A percentile compares a stretch with the other conserved stretches of the same genome.
Conservation (phyloP, 106 monocot genomes). For the Allium fistulosum region DNA sequence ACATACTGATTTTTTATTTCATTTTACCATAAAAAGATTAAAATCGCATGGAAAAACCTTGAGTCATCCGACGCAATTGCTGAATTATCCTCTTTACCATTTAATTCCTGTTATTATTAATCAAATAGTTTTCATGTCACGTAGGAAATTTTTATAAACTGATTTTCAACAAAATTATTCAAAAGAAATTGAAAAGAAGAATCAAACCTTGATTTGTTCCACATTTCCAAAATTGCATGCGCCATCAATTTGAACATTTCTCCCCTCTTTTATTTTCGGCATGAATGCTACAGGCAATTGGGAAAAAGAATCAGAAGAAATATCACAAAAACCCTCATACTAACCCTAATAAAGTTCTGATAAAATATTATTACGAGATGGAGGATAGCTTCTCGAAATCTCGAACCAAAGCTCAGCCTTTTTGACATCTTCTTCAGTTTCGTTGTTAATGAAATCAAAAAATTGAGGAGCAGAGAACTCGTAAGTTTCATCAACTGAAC, state of each 20-base stretch:
- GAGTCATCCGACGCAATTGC: too few species aligned
- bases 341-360: too few species aligned
- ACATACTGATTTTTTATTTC: too few species aligned
- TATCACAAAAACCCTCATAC: too few species aligned
- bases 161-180: too few species aligned
- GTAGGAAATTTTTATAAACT: not conserved
- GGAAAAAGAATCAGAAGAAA: not conserved
- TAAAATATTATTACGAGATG: constrained; percentile 49
- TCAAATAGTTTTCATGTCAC: not conserved
- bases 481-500: constrained; percentile 57
- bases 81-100: not conserved
- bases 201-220: constrained; percentile 20
- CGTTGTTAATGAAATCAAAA: constrained; percentile 71
- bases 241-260: constrained; percentile 19
- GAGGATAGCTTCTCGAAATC: constrained; percentile 53
- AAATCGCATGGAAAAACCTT: too few species aligned
- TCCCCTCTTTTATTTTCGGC: constrained; percentile 29
- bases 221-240: constrained; percentile 22
- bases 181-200: not conserved
- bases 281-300: constrained; percentile 26
- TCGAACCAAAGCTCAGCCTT: constrained; percentile 88
- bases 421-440: constrained; percentile 48
- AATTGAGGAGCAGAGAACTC: constrained; percentile 84
- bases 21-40: too few species aligned
- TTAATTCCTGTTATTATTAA: constrained; percentile 2